phyloP scores from a whole-genome alignment of 805 yeast genomes.

The Cyberlindnera bimundalis region DNA sequence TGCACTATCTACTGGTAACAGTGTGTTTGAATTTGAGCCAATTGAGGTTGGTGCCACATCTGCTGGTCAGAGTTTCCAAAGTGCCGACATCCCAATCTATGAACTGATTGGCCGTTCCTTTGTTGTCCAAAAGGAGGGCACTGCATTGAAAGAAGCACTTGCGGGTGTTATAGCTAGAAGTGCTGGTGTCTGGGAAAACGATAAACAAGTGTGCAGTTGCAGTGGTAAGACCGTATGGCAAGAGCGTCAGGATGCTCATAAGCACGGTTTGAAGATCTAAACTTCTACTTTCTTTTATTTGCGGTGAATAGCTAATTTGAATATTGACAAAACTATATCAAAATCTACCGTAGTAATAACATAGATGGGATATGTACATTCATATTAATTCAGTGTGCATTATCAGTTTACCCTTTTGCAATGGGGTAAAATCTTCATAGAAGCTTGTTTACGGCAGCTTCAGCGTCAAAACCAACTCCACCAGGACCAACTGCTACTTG shows the following conservation, averaged over 20 bases:
- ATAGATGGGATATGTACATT: no score
- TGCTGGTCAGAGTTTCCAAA: slow-evolving; percentile 45
- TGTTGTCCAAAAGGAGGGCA: slow-evolving; percentile 30
- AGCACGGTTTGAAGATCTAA: slow-evolving; percentile 45
- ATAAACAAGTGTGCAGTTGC: slow-evolving; percentile 89
- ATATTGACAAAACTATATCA: not conserved
- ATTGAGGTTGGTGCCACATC: slow-evolving; percentile 35
- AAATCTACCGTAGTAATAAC: no score
- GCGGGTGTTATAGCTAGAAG: slow-evolving; percentile 93
- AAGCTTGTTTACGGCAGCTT: not conserved
- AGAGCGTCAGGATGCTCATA: slow-evolving; percentile 75
- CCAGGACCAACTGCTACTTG: slow-evolving; percentile 11
- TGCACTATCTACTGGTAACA: slow-evolving; percentile 59
- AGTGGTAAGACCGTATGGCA: slow-evolving; percentile 97
- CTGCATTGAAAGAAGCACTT: slow-evolving; percentile 35
- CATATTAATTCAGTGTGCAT: no score
- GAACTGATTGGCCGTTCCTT: slow-evolving; percentile 69
- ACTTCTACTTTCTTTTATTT: no score
- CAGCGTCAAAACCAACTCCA: slow-evolving; percentile 9
- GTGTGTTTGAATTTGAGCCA: slow-evolving; percentile 34
- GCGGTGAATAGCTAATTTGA: no score
- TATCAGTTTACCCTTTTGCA: no score
- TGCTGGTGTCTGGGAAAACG: slow-evolving; percentile 97
- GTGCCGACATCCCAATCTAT: slow-evolving; percentile 42
- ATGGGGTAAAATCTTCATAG: not conserved